A percentile compares a stretch with the other conserved stretches of the same genome.
These are phyloP conservation scores for Arabis alpina DNA, from an alignment of 345 rosid genomes.

Conservation along the genomic window DNA sequence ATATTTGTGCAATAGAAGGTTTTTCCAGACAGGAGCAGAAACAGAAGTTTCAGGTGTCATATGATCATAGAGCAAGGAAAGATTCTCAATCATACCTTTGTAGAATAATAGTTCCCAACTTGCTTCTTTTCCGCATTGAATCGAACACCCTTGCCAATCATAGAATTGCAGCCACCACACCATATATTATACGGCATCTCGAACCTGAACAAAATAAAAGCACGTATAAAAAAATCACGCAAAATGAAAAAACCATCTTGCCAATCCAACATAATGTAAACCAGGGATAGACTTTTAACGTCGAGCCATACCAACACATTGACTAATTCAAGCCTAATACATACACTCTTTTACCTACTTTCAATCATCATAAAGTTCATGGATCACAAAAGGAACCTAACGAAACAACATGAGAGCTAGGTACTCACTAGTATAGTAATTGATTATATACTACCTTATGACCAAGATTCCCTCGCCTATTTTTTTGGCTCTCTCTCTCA, in stretches of 20 bases:
- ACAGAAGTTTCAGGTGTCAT: background rate
- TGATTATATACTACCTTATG: constrained; percentile 61
- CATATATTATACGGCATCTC: constrained; percentile 97
- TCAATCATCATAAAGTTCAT: constrained; percentile 9
- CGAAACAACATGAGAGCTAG: background rate
- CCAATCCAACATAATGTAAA: background rate
- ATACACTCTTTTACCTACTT: background rate
- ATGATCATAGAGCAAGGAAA: constrained; percentile 10
- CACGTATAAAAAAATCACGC: background rate
- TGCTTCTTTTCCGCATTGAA: constrained; percentile 98
- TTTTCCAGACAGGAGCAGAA: background rate
- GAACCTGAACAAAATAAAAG: constrained; percentile 55
- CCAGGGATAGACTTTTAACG: background rate
- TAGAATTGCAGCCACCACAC: constrained; percentile 97
- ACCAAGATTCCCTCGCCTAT: constrained; percentile 90
- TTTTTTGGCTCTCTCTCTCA: constrained; percentile 91
- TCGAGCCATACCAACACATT: background rate
- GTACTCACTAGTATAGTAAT: background rate
- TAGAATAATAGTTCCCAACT: constrained; percentile 97
- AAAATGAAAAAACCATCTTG: constrained; percentile 3
- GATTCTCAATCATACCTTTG: constrained; percentile 60
- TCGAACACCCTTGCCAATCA: constrained; percentile 98
- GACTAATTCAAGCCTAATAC: constrained; percentile 9
- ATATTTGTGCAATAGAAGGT: constrained; percentile 6
- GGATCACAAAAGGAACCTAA: background rate